A percentile compares a stretch with the other conserved stretches of the same genome.
Evolutionary conservation across 1,139 yeast genomes (phyloP).

Genomic region (Debaryomyces subglobosus): DNA sequence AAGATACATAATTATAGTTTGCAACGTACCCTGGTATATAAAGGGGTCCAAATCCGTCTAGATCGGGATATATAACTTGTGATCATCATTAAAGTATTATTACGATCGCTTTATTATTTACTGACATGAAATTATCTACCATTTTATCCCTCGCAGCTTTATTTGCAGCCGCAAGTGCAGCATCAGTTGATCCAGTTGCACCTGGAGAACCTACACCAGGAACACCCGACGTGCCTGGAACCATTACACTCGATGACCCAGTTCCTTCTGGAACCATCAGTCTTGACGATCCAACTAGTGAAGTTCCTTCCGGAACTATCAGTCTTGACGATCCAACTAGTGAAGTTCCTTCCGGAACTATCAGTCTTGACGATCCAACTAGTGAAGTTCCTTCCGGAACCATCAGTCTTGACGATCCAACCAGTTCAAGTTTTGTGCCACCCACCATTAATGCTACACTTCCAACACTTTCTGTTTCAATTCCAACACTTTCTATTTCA

Average conservation of each 20-base stretch:
- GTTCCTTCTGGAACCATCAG: conserved; percentile 6
- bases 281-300: neutral
- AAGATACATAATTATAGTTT: neutral
- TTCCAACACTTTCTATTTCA: neutral
- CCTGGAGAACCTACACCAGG: conserved; percentile 25
- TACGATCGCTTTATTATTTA: conserved; percentile 6
- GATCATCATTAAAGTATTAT: neutral
- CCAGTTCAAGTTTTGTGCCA: neutral
- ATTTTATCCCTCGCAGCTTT: conserved; percentile 14
- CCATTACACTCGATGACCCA: conserved; percentile 16
- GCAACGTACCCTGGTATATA: neutral
- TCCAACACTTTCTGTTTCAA: neutral
- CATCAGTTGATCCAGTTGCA: conserved; percentile 17
- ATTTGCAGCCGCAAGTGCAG: conserved; percentile 23
- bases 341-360: neutral
- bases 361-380: neutral
- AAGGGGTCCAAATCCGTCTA: neutral
- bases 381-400: neutral
- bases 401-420: conserved; percentile 3
- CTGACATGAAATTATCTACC: conserved; percentile 22
- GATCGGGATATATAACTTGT: neutral
- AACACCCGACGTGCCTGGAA: conserved; percentile 13
- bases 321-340: neutral
- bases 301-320: neutral
- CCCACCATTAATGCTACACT: neutral